Percentiles rank a stretch among this genome's conserved stretches.
These are phyloP conservation scores for Pisolithus orientalis DNA, from an alignment of 768 basidiomycete genomes.

Conservation along the genomic window DNA sequence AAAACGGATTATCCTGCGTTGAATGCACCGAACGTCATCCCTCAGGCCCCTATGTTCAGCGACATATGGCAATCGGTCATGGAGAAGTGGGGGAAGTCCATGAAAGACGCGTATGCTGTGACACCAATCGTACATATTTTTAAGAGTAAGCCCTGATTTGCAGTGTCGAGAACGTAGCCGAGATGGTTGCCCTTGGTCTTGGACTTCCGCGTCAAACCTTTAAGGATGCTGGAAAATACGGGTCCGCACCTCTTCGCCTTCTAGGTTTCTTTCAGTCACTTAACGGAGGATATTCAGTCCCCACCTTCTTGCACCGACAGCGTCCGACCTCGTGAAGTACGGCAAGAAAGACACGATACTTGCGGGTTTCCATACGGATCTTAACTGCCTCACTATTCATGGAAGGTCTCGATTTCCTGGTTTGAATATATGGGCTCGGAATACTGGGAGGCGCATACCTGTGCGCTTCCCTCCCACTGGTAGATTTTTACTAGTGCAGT, in stretches of 20 bases:
- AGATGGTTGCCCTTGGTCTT: slow-evolving; percentile 84
- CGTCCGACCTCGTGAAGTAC: slow-evolving; percentile 82
- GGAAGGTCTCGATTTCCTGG: slow-evolving; percentile 84
- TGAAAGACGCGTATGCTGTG: slow-evolving; percentile 74
- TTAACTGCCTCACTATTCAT: slow-evolving; percentile 91
- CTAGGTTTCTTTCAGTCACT: neutral
- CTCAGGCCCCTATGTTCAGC: slow-evolving; percentile 50
- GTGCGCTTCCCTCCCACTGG: slow-evolving; percentile 81
- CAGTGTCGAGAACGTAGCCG: slow-evolving; percentile 81
- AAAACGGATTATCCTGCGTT: slow-evolving; percentile 69
- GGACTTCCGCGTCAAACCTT: slow-evolving; percentile 67
- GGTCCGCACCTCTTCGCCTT: slow-evolving; percentile 38
- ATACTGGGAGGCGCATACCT: slow-evolving; percentile 83
- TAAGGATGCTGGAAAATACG: slow-evolving; percentile 76
- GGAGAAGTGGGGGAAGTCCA: slow-evolving; percentile 82
- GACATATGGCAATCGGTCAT: slow-evolving; percentile 65
- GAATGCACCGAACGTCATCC: slow-evolving; percentile 80
- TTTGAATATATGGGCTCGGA: slow-evolving; percentile 91
- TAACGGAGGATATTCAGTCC: slow-evolving; percentile 38
- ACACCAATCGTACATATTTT: slow-evolving; percentile 2
- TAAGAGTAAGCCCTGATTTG: neutral
- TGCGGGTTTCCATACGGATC: slow-evolving; percentile 91
- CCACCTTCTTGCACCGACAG: slow-evolving; percentile 89
- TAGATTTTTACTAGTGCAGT: slow-evolving; percentile 84
- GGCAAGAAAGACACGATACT: slow-evolving; percentile 76